Evolutionary conservation across 2,329 filamentous ascomycete genomes (phyloP).

Genomic region (Aspergillus sp.): DNA sequence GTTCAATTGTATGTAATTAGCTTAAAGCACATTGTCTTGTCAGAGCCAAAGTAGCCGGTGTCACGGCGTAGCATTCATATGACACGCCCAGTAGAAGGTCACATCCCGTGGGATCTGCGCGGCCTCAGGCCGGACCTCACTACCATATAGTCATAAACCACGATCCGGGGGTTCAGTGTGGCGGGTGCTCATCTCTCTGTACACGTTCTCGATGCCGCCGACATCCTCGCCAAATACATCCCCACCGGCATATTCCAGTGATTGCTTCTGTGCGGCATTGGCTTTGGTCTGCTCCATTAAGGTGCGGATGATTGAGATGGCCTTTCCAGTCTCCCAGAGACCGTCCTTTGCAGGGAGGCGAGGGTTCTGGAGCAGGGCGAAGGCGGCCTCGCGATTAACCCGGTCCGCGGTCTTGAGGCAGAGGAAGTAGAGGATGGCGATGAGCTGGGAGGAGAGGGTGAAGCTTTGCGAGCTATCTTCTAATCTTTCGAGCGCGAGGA

Average conservation of each 20-base stretch:
- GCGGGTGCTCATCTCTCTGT: background rate
- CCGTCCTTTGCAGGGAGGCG: slow-evolving; percentile 20
- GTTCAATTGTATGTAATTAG: too few relatives aligned
- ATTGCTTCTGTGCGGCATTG: background rate
- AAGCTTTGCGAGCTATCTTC: slow-evolving; percentile 13
- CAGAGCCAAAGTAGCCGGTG: too few relatives aligned
- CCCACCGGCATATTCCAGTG: background rate
- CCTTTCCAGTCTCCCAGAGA: slow-evolving; percentile 23
- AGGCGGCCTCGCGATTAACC: slow-evolving; percentile 10
- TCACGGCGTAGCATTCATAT: background rate
- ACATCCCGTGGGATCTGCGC: background rate
- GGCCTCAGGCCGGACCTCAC: background rate
- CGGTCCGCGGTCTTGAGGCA: slow-evolving; percentile 20
- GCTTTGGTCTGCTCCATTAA: background rate
- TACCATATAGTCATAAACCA: background rate
- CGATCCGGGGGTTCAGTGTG: background rate
- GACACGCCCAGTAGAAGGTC: background rate
- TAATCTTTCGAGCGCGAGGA: background rate
- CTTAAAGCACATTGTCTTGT: too few relatives aligned
- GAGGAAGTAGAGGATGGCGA: slow-evolving; percentile 24
- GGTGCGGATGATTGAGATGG: slow-evolving; percentile 12
- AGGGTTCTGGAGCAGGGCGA: slow-evolving; percentile 19
- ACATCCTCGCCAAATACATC: background rate
- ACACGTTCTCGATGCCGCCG: background rate
- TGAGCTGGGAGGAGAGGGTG: slow-evolving; percentile 23